Conservation (phyloP, 2,329 filamentous ascomycete species). For the Chaetomium olivaceum region DNA sequence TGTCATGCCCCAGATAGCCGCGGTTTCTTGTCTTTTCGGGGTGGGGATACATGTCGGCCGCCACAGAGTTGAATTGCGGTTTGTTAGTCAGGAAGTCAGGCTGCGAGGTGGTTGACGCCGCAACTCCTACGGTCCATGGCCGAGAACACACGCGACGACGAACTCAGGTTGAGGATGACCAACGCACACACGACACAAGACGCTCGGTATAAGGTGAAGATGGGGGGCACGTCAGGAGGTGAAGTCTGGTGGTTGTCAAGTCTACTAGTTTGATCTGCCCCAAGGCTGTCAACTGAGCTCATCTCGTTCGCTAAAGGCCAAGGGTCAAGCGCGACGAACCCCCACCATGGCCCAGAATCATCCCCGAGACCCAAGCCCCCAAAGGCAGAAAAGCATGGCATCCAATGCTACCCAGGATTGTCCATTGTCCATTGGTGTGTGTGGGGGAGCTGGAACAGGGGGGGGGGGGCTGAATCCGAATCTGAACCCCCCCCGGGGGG, state of each 20-base stretch:
- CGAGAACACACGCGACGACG: not conserved
- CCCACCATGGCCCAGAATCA: constrained; percentile 12
- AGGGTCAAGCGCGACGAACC: not conserved
- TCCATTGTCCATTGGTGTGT: constrained; percentile 8
- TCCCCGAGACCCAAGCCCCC: not conserved
- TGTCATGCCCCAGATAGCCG: constrained; percentile 53
- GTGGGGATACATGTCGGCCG: constrained; percentile 38
- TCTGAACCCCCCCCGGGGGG: not conserved
- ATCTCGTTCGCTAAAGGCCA: not conserved
- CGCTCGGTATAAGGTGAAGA: constrained; percentile 1
- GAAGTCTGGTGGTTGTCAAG: not conserved
- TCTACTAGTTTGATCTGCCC: not conserved
- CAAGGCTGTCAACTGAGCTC: not conserved
- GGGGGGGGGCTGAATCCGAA: constrained; percentile 2
- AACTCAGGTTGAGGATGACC: not conserved
- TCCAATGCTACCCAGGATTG: constrained; percentile 8
- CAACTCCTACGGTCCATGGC: constrained; percentile 13
- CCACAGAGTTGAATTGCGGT: constrained; percentile 24
- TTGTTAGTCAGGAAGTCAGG: not conserved
- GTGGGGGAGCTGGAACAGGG: constrained; percentile 17
- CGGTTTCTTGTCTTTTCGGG: constrained; percentile 46
- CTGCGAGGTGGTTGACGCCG: not conserved
- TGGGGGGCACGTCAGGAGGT: not conserved
- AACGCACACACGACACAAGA: not conserved
- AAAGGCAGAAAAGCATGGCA: not conserved